Conservation (phyloP, 2,329 filamentous ascomycete species). For the Scorias spongiosa region DNA sequence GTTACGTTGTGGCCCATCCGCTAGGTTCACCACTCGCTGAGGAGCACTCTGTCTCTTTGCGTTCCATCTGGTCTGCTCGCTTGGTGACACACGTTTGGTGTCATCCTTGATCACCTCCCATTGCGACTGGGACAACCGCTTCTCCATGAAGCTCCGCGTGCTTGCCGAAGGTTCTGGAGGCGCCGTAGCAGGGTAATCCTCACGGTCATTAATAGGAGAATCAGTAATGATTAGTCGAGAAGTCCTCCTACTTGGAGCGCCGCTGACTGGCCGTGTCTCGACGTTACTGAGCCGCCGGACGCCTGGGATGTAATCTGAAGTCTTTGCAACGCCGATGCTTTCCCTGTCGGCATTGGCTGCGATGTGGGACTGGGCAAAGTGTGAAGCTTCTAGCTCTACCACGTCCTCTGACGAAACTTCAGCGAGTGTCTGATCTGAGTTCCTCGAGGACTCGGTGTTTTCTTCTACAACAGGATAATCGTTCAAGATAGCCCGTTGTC, state of each 20-base stretch:
- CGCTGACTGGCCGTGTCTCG: not conserved
- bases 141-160: not conserved
- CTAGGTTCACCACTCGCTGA: not conserved
- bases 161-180: not conserved
- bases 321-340: slow-evolving; percentile 27
- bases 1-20: not conserved
- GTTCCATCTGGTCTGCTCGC: not conserved
- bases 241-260: not conserved
- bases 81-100: not conserved
- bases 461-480: not conserved
- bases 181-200: not conserved
- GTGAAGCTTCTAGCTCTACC: not conserved
- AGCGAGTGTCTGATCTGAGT: not conserved
- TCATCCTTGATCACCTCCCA: not conserved
- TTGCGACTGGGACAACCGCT: not conserved
- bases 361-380: not conserved
- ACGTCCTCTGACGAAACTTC: not conserved
- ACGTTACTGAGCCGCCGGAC: not conserved
- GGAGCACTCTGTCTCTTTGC: not conserved
- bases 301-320: slow-evolving; percentile 18
- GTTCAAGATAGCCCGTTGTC: not conserved
- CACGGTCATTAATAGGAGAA: not conserved
- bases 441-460: not conserved
- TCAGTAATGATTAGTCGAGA: not conserved
- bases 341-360: not conserved